Evolutionary conservation across 441 rosid species (phyloP), one percentile per base, ranked within the genome.

Genomic region (Bocquillonia castaneifolia): DNA sequence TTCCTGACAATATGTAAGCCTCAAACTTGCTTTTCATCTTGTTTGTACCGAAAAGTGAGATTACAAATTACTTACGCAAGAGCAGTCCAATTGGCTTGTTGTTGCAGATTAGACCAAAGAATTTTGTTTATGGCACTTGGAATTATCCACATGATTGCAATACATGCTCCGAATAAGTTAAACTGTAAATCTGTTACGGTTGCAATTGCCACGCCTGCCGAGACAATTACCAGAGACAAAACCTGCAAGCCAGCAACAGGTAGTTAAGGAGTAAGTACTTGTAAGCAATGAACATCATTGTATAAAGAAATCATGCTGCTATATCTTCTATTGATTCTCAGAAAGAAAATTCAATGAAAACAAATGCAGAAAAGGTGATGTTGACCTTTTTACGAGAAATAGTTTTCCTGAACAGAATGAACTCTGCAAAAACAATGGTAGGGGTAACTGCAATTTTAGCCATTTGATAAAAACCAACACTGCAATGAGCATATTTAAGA

Each of bases 401-500:
- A 18, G 81, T 80, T 87, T 88, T 91, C 74, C 85, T 76, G 47
- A 81, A 85, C 40, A 87, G 85, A 26, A 87, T 32, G 71, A 91
- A 91, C 74, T 94, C 99, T 1, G 92, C 86, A 59, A 94, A 83
- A 60, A 88, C 96, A 72, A 94, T 88, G 29, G 97, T 86, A 20
- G 99, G 99, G 64, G 97, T 94, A 64, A 91, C 99, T 1, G 97
- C 97, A 53, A 94, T 94, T 84, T 94, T 91, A 58, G 94, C 90
- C 99, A 94, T 90, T 75, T 91, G 99, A 78, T 94, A 94, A 82
- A 94, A 90, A 70, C 99, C 99, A 58, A 94, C 86, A 8, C 99
- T 90, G 86, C 79, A 63, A 59, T 25, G 60, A 70, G 29, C 72
- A 67, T 47, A 47, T 47, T 1, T 6, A 51, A 52, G 40, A 47